phyloP scores from a whole-genome alignment of 1,139 yeast species.

The Scheffersomyces insectosa region DNA sequence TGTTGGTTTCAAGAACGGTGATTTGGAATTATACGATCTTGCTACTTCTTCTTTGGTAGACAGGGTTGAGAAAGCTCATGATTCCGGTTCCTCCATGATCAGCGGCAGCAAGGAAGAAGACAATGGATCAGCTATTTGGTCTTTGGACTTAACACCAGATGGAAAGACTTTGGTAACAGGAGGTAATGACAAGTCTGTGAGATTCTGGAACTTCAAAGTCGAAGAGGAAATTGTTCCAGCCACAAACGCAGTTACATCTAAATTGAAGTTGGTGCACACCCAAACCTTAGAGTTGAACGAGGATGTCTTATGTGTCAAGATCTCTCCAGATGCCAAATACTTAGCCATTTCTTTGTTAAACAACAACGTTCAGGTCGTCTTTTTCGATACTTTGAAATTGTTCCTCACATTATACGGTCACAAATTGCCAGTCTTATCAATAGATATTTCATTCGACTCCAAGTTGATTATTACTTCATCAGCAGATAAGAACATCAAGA shows the following conservation, averaged over 20 bases:
- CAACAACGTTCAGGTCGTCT: slow-evolving; percentile 91
- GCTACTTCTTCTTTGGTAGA: slow-evolving; percentile 76
- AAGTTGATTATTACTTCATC: slow-evolving; percentile 88
- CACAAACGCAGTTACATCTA: slow-evolving; percentile 52
- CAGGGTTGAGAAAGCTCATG: slow-evolving; percentile 67
- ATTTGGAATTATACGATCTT: slow-evolving; percentile 80
- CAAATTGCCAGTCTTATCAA: slow-evolving; percentile 86
- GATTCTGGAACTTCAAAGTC: slow-evolving; percentile 83
- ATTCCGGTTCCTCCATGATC: slow-evolving; percentile 13
- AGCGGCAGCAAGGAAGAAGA: slow-evolving; percentile 23
- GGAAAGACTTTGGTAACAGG: slow-evolving; percentile 88
- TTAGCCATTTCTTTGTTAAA: slow-evolving; percentile 86
- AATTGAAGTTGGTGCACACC: slow-evolving; percentile 65
- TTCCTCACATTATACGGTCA: slow-evolving; percentile 92
- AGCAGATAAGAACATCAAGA: slow-evolving; percentile 94
- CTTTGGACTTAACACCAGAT: slow-evolving; percentile 81
- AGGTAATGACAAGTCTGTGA: slow-evolving; percentile 87
- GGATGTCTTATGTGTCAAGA: slow-evolving; percentile 75
- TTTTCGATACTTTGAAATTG: slow-evolving; percentile 81
- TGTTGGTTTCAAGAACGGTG: slow-evolving; percentile 90
- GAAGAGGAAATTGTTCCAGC: slow-evolving; percentile 72
- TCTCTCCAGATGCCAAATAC: slow-evolving; percentile 79
- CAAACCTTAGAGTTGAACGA: slow-evolving; percentile 84
- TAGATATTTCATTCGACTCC: slow-evolving; percentile 87
- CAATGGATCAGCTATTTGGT: slow-evolving; percentile 81